Conservation (phyloP, 2,329 filamentous ascomycete species). For the Colletotrichum endophyticum region DNA sequence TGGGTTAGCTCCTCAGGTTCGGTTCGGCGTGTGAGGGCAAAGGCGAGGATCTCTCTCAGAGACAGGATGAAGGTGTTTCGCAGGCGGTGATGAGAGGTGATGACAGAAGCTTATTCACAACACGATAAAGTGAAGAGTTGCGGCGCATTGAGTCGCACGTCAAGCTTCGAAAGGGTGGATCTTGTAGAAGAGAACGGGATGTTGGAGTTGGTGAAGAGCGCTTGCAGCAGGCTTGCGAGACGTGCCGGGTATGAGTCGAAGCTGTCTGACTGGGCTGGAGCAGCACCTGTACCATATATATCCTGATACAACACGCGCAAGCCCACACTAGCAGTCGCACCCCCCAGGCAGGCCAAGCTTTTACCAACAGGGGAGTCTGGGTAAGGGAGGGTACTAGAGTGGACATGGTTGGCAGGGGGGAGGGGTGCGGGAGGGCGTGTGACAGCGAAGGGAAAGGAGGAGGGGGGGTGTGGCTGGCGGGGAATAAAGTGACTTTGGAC, state of each 20-base stretch:
- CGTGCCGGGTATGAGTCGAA: slow-evolving; percentile 27
- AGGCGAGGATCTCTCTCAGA: background rate
- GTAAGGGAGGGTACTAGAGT: background rate
- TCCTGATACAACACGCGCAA: slow-evolving; percentile 26
- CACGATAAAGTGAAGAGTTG: slow-evolving; percentile 3
- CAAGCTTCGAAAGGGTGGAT: slow-evolving; percentile 16
- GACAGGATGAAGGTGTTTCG: slow-evolving; percentile 6
- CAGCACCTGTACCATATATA: slow-evolving; percentile 26
- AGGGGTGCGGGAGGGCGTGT: background rate
- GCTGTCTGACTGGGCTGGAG: slow-evolving; percentile 17
- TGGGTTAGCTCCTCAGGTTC: slow-evolving; percentile 6
- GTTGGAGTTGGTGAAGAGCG: slow-evolving; percentile 9
- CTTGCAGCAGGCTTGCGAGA: slow-evolving; percentile 30
- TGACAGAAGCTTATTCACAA: slow-evolving; percentile 19
- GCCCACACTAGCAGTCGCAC: slow-evolving; percentile 16
- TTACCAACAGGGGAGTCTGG: slow-evolving; percentile 15
- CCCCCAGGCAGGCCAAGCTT: slow-evolving; percentile 18
- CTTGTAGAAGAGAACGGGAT: background rate
- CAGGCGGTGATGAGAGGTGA: background rate
- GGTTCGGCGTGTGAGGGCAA: background rate
- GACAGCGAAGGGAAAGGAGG: background rate
- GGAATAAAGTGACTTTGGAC: slow-evolving; percentile 7
- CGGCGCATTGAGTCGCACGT: slow-evolving; percentile 17
- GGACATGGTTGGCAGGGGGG: background rate
- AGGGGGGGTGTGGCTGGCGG: background rate